phyloP scores from a whole-genome alignment of 139 green algal genomes.

The Tetraselmis chui region DNA sequence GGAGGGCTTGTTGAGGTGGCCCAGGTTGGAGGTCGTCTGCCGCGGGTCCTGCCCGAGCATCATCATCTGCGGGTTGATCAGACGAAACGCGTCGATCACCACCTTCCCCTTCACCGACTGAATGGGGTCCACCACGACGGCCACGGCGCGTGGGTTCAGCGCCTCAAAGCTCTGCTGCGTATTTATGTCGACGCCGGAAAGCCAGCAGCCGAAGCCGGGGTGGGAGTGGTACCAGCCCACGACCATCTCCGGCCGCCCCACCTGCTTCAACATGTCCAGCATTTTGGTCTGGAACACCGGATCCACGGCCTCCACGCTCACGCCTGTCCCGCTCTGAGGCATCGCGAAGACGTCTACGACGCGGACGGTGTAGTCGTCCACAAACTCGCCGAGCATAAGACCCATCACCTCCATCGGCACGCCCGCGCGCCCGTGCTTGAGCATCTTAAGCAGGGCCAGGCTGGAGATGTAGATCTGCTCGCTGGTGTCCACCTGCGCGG shows the following conservation, averaged over 20 bases:
- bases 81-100: slow-evolving; percentile 91
- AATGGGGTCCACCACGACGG: slow-evolving; percentile 97
- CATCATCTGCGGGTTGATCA: slow-evolving; percentile 98
- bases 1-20: slow-evolving; percentile 95
- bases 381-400: slow-evolving; percentile 99
- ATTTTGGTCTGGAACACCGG: slow-evolving; percentile 99
- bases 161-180: slow-evolving; percentile 98
- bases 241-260: slow-evolving; percentile 95
- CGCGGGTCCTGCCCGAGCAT: slow-evolving; percentile 98
- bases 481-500: slow-evolving; percentile 84
- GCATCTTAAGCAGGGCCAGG: slow-evolving; percentile 97
- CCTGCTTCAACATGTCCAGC: slow-evolving; percentile 99
- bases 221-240: slow-evolving; percentile 99
- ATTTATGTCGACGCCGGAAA: slow-evolving; percentile 99
- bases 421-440: slow-evolving; percentile 96
- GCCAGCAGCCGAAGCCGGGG: slow-evolving; percentile 98
- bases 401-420: slow-evolving; percentile 99
- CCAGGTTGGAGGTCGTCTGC: slow-evolving; percentile 97
- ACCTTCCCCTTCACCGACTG: slow-evolving; percentile 97
- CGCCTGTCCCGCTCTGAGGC: slow-evolving; percentile 94
- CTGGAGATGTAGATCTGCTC: slow-evolving; percentile 98
- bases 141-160: slow-evolving; percentile 91
- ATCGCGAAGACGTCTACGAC: slow-evolving; percentile 99
- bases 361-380: slow-evolving; percentile 98
- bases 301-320: slow-evolving; percentile 96